phyloP scores from a whole-genome alignment of 176 grass and related monocot genomes.

The Miscanthus lutarioriparius region DNA sequence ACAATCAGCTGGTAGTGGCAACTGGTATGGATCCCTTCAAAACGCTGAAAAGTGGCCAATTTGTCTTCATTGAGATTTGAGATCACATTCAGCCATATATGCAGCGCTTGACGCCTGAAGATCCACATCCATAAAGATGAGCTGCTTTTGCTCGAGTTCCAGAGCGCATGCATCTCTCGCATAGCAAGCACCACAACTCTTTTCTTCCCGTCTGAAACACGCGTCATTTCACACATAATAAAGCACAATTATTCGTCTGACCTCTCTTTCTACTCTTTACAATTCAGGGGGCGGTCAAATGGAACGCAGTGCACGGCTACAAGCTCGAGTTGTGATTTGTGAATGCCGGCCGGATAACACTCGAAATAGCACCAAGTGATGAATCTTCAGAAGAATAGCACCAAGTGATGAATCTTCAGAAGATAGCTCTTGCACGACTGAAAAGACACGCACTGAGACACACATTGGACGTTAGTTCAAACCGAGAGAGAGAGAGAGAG shows the following conservation, averaged over 20 bases:
- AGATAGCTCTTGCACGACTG: background rate
- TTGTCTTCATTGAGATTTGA: slow-evolving; percentile 9
- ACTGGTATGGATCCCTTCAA: background rate
- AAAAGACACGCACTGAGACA: background rate
- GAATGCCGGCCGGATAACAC: background rate
- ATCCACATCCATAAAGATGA: background rate
- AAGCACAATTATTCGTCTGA: background rate
- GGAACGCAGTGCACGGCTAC: background rate
- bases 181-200: background rate
- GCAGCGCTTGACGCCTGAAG: background rate
- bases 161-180: background rate
- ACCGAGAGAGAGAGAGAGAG: background rate
- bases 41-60: background rate
- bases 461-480: background rate
- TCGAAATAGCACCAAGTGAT: too few species aligned
- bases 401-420: background rate
- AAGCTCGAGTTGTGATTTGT: background rate
- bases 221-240: background rate
- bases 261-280: background rate
- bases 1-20: background rate
- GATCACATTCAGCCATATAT: background rate
- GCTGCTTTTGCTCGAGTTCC: background rate
- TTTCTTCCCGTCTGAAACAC: background rate
- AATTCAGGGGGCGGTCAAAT: background rate
- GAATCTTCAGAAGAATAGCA: too few species aligned